Evolutionary conservation across 2,329 filamentous ascomycete species (phyloP).

Genomic region (Fusarium caatingaense): DNA sequence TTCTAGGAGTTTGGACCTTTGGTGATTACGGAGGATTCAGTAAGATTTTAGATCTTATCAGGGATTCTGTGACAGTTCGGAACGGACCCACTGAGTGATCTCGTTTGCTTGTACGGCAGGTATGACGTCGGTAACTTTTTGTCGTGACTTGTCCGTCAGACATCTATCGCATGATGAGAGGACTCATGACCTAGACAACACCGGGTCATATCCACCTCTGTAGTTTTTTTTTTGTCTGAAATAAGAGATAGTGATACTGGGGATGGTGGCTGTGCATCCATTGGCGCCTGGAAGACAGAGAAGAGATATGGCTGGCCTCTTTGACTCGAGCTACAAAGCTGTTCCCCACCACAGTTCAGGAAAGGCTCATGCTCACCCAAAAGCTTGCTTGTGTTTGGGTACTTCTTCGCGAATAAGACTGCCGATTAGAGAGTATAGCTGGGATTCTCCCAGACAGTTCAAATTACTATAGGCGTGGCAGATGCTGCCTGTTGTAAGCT

Average conservation of each 20-base stretch:
- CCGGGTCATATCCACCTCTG: neutral
- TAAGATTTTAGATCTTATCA: neutral
- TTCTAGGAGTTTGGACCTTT: neutral
- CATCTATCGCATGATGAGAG: neutral
- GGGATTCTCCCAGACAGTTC: too few species aligned
- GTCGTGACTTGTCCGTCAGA: neutral
- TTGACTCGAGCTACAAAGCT: neutral
- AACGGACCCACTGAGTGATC: neutral
- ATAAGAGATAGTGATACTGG: neutral
- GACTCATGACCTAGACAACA: too few species aligned
- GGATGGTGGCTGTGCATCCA: neutral
- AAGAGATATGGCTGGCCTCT: neutral
- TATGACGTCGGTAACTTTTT: neutral
- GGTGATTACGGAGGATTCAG: neutral
- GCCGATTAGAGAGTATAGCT: accelerated
- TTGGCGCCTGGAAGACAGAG: neutral
- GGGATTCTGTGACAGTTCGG: neutral
- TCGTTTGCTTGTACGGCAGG: neutral
- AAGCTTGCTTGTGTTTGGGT: too few species aligned
- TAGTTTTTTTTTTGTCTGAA: neutral
- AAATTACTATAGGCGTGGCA: too few species aligned
- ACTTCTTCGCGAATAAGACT: too few species aligned
- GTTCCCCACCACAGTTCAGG: neutral
- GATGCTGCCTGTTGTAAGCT: too few species aligned
- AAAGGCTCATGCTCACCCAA: neutral